Base-by-base conservation (phyloP, 2,329 filamentous ascomycete species). In the Fusarium haematococcum region DNA sequence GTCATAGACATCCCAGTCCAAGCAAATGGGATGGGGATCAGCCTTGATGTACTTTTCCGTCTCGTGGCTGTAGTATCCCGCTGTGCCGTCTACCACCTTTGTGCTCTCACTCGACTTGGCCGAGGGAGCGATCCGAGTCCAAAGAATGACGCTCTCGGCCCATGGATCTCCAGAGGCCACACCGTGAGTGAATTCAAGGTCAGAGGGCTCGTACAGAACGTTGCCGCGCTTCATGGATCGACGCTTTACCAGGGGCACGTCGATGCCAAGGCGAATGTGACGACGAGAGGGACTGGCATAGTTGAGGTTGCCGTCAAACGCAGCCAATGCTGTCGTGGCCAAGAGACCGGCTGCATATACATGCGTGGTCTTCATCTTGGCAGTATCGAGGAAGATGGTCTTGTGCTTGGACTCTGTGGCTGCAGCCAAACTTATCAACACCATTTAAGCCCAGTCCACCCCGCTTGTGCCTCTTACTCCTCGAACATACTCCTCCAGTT, bases 251-350 rank as follows among this genome's bases (percentile, higher is more conserved):
- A 75, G 43, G 2, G 86, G 79, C 88, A 93, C 86, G n/a, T 91
- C 88, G 54, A 94, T 88, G 6, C 91, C 92, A 13, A 94, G 85
- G 41, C 85, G 84, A 5, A 88, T 86, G 73, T 94, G 92, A 50
- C 91, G 87, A 45, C 88, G 85, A 1, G 92, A 94, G 7, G 92
- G 91, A 75, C 89, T 92, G 59, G 87, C 85, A 80, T 93, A 94
- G 83, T 93, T 93, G 69, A 93, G 80, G 79, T 93, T 93, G 5
- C 81, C 81, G 7, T 79, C 75, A 1, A 75, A 75, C 16, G 73
- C 69, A 10, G 72, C 72, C 1, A 45, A 54, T 6, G 43, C 72
- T 5, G 32, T 27, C 27, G 57, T 52, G 32, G 69, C 63, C 33
- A 75, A 13, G 20, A 75, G 20, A 35, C 66, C 45, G 52, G 54